A percentile compares a stretch with the other conserved stretches of the same genome.
These are phyloP conservation scores for Vaccinium macrocarpon DNA, from an alignment of 148 eudicot genomes.

Conservation along the genomic window DNA sequence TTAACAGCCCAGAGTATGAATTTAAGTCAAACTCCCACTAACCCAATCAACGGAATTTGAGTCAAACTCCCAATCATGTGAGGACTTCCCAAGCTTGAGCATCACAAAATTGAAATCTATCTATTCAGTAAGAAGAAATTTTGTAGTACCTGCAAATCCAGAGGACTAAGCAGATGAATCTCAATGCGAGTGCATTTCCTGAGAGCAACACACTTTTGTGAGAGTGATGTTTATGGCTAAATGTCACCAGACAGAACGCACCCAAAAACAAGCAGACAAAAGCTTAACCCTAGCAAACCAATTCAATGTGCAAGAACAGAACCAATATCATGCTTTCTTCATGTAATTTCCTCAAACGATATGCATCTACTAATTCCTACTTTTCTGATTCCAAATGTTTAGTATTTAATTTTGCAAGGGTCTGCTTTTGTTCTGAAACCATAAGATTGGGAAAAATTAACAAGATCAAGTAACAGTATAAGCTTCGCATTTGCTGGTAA, in stretches of 20 bases:
- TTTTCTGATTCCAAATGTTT: neutral
- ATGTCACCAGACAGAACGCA: neutral
- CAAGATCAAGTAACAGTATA: neutral
- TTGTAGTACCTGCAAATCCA: conserved; percentile 76
- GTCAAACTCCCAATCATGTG: neutral
- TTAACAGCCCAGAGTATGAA: too few relatives aligned
- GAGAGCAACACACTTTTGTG: conserved; percentile 19
- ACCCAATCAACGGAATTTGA: too few relatives aligned
- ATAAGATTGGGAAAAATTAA: neutral
- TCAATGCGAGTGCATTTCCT: conserved; percentile 90
- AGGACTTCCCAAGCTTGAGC: neutral
- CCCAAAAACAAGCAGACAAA: neutral
- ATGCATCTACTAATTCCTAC: neutral
- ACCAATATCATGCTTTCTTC: neutral
- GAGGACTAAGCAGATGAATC: conserved; percentile 86
- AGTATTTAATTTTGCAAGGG: neutral
- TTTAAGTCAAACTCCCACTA: too few relatives aligned
- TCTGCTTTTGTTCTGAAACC: neutral
- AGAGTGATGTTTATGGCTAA: neutral
- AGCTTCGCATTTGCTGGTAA: too few relatives aligned
- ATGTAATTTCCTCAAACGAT: neutral
- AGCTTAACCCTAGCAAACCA: neutral
- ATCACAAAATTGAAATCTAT: neutral
- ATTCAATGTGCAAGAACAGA: neutral
- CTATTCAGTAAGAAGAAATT: neutral